These are phyloP conservation scores for Skeletonema costatum DNA, from an alignment of 108 stramenopile species.

Conservation along the genomic window DNA sequence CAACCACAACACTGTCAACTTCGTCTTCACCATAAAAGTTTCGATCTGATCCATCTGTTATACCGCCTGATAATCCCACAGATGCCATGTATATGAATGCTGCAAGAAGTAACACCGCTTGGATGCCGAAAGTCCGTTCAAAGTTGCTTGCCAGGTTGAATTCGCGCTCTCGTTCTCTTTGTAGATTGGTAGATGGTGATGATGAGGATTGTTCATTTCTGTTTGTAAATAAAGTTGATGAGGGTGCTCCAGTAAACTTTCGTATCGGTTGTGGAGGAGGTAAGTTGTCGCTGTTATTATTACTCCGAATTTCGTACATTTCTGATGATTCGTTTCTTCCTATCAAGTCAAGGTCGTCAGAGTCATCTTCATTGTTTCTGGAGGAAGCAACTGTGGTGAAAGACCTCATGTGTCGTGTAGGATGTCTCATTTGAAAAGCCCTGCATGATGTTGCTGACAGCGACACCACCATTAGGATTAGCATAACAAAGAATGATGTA, in stretches of 20 bases:
- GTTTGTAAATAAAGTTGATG: conserved; percentile 11
- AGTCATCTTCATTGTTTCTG: not conserved
- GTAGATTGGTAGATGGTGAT: conserved; percentile 8
- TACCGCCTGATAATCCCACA: conserved; percentile 26
- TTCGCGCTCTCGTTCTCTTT: conserved; percentile 23
- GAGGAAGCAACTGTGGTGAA: not conserved
- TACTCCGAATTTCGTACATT: conserved; percentile 2
- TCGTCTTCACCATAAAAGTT: conserved; percentile 29
- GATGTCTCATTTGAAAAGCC: not conserved
- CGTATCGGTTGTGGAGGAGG: conserved; percentile 4
- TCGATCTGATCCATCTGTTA: conserved; percentile 25
- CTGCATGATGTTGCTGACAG: not conserved
- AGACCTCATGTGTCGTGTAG: not conserved
- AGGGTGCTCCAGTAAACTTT: conserved; percentile 20
- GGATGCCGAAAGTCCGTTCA: conserved; percentile 20
- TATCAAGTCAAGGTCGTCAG: not conserved
- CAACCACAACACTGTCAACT: conserved; percentile 20
- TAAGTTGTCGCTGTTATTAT: not conserved
- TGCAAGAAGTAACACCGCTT: conserved; percentile 12
- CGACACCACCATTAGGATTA: not conserved
- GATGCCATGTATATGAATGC: not conserved
- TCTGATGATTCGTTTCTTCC: not conserved
- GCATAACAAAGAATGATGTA: not conserved
- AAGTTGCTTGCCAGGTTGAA: conserved; percentile 24
- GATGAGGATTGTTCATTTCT: not conserved